Evolutionary conservation across 2,329 filamentous ascomycete genomes (phyloP).

Genomic region (Orbilia javanica): DNA sequence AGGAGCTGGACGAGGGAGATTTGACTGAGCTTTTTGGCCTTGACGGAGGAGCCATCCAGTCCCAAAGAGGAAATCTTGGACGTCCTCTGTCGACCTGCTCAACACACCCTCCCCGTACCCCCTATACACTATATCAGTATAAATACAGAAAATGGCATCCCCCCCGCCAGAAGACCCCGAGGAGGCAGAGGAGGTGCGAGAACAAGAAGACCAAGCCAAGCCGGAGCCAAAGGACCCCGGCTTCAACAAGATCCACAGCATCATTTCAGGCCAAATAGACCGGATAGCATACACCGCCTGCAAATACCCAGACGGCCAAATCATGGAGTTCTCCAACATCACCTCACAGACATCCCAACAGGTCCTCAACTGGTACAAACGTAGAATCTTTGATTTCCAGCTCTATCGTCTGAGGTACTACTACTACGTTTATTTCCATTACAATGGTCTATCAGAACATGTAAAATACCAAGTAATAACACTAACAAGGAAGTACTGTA

Average conservation of each 20-base stretch:
- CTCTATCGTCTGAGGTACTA: not conserved
- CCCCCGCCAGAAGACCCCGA: not conserved
- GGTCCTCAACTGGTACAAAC: not conserved
- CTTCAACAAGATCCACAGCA: not conserved
- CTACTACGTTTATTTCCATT: too few relatives aligned
- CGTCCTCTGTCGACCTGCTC: conserved; percentile 1
- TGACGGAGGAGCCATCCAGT: not conserved
- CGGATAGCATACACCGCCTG: not conserved
- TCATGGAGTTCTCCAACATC: not conserved
- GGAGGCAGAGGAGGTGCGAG: not conserved
- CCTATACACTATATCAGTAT: not conserved
- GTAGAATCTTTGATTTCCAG: not conserved
- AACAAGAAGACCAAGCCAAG: not conserved
- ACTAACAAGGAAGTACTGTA: not conserved
- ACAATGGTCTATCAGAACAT: too few relatives aligned
- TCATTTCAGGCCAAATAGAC: not conserved
- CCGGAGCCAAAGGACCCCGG: not conserved
- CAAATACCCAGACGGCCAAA: not conserved
- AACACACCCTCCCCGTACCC: not conserved
- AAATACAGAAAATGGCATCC: not conserved
- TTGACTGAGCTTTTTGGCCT: not conserved
- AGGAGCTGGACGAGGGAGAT: not conserved
- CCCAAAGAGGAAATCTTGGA: conserved; percentile 37
- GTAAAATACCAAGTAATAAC: not conserved
- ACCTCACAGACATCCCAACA: not conserved